Evolutionary conservation across 495 filamentous ascomycete species (phyloP).

Genomic region (Hypoxylon perforatum): DNA sequence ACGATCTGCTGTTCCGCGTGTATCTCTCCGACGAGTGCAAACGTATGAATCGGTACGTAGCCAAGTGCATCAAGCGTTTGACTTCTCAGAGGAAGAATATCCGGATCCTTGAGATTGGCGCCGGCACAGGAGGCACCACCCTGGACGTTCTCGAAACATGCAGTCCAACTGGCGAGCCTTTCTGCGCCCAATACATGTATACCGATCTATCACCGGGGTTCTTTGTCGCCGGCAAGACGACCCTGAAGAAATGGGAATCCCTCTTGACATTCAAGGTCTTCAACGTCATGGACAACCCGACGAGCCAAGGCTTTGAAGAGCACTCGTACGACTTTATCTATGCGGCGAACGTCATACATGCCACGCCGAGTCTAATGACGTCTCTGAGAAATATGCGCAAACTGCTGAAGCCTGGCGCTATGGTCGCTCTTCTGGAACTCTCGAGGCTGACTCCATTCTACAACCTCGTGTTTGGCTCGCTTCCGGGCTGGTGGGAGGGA

Average conservation of each 20-base stretch:
- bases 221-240: conserved; percentile 46
- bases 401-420: conserved; percentile 66
- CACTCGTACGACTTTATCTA: conserved; percentile 61
- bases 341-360: conserved; percentile 58
- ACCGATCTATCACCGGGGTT: conserved; percentile 58
- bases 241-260: conserved; percentile 37
- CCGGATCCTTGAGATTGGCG: conserved; percentile 59
- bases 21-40: conserved; percentile 15
- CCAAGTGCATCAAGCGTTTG: conserved; percentile 26
- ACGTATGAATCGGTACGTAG: conserved; percentile 26
- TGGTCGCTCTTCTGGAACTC: conserved; percentile 58
- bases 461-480: conserved; percentile 46
- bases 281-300: conserved; percentile 53
- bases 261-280: conserved; percentile 58
- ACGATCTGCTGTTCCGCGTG: conserved; percentile 19
- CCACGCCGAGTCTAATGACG: conserved; percentile 50
- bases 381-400: conserved; percentile 53
- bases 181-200: conserved; percentile 56
- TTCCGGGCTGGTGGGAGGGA: conserved; percentile 59
- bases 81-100: conserved; percentile 48
- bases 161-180: conserved; percentile 48
- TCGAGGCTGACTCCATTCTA: conserved; percentile 28
- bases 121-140: conserved; percentile 53
- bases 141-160: conserved; percentile 13
- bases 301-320: conserved; percentile 54